Percentiles rank a stretch among this genome's conserved stretches.
phyloP scores from a whole-genome alignment of 139 green algal species.

The Chlorella sorokiniana region DNA sequence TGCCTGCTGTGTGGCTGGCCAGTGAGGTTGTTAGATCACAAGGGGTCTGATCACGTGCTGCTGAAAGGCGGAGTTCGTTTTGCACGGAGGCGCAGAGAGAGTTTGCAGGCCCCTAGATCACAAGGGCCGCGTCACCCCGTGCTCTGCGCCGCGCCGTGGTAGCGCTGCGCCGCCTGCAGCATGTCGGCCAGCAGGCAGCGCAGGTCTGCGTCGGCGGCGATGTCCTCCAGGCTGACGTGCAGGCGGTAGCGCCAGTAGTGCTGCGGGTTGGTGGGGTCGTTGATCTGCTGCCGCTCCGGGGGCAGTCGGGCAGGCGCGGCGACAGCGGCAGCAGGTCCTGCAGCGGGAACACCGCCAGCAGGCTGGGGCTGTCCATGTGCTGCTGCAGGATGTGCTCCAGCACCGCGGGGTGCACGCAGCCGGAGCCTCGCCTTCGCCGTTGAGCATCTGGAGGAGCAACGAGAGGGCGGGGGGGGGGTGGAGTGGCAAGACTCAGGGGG shows the following conservation, averaged over 20 bases:
- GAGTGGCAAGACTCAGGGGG: background rate
- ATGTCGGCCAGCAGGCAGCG: slow-evolving; percentile 9
- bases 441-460: slow-evolving; percentile 39
- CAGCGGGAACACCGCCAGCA: slow-evolving; percentile 89
- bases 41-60: too few species aligned
- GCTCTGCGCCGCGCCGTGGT: background rate
- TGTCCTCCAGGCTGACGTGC: slow-evolving; percentile 65
- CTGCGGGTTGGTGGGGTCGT: slow-evolving; percentile 91
- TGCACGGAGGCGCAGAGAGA: too few species aligned
- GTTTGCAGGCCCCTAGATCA: too few species aligned
- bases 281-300: slow-evolving; percentile 68
- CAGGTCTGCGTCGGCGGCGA: slow-evolving; percentile 50
- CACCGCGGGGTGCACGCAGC: slow-evolving; percentile 78
- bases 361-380: slow-evolving; percentile 78
- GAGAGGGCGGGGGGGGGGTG: background rate
- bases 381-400: slow-evolving; percentile 81
- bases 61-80: too few species aligned
- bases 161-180: slow-evolving; percentile 32
- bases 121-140: background rate
- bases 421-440: slow-evolving; percentile 34
- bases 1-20: too few species aligned
- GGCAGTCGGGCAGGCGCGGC: slow-evolving; percentile 3
- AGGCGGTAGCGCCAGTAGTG: slow-evolving; percentile 92
- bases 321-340: slow-evolving; percentile 44
- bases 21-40: too few species aligned